phyloP scores from a whole-genome alignment of 2,329 filamentous ascomycete genomes.

The Microthyrium microscopicum region DNA sequence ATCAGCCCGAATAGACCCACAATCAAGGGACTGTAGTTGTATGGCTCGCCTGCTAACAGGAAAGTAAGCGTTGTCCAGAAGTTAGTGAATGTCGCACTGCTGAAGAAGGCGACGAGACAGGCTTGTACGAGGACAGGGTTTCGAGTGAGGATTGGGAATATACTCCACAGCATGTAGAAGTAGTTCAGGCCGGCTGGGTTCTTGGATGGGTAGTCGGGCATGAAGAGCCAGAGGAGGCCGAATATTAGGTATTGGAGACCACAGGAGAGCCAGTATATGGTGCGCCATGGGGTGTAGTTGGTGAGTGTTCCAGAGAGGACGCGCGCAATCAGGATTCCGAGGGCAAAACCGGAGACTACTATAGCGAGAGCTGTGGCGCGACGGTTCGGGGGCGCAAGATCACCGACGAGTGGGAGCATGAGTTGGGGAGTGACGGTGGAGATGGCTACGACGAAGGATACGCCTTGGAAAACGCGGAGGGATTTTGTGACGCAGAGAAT shows the following conservation, averaged over 20 bases:
- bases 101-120: conserved; percentile 48
- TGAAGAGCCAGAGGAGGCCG: conserved; percentile 48
- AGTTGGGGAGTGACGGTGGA: conserved; percentile 59
- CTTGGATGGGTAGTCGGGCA: conserved; percentile 67
- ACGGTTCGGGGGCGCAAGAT: conserved; percentile 53
- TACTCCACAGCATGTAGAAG: conserved; percentile 45
- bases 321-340: conserved; percentile 61
- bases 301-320: conserved; percentile 60
- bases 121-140: conserved; percentile 56
- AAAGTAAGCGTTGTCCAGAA: conserved; percentile 71
- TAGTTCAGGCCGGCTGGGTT: conserved; percentile 52
- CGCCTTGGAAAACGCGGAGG: conserved; percentile 46
- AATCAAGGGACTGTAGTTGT: conserved; percentile 46
- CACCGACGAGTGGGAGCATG: conserved; percentile 67
- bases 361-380: conserved; percentile 56
- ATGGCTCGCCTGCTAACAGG: conserved; percentile 53
- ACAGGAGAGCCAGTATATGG: conserved; percentile 63
- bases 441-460: conserved; percentile 60
- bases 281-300: conserved; percentile 57
- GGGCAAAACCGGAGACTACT: conserved; percentile 56
- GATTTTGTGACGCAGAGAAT: conserved; percentile 52
- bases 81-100: conserved; percentile 43
- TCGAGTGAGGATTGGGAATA: conserved; percentile 44
- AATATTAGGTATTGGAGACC: conserved; percentile 54
- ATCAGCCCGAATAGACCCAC: conserved; percentile 71